Conservation (phyloP, 2,329 filamentous ascomycete genomes). For the Xylaria sp. region DNA sequence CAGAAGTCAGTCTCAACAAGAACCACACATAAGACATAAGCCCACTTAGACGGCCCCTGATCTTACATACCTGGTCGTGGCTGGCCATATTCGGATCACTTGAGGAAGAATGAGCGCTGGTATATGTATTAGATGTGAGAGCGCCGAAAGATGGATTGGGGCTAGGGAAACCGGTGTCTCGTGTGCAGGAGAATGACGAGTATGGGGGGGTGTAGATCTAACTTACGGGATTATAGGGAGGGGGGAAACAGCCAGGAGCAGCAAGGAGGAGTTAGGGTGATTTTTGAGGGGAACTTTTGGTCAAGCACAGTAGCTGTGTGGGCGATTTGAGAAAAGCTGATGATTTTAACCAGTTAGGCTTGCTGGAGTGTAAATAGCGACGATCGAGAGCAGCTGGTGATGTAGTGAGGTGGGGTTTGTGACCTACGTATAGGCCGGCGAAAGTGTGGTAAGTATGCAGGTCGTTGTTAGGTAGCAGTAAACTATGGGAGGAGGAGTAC, state of each 20-base stretch:
- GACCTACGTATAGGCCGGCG: constrained; percentile 25
- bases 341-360: constrained; percentile 36
- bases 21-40: not conserved
- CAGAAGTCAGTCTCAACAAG: constrained; percentile 20
- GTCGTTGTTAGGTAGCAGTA: constrained; percentile 30
- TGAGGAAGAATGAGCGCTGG: constrained; percentile 25
- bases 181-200: constrained; percentile 10
- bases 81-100: constrained; percentile 42
- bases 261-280: constrained; percentile 20
- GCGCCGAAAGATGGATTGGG: constrained; percentile 18
- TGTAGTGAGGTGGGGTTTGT: constrained; percentile 37
- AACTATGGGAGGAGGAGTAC: constrained; percentile 8
- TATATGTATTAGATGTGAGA: constrained; percentile 19
- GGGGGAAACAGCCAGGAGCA: constrained; percentile 13
- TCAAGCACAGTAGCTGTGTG: constrained; percentile 32
- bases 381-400: constrained; percentile 35
- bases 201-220: constrained; percentile 14
- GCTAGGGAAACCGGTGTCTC: constrained; percentile 19
- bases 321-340: constrained; percentile 35
- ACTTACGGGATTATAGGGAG: constrained; percentile 20
- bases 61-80: constrained; percentile 47
- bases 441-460: constrained; percentile 19
- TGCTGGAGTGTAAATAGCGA: constrained; percentile 34
- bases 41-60: constrained; percentile 5
- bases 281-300: constrained; percentile 24